A percentile compares a stretch with the other conserved stretches of the same genome.
phyloP scores from a whole-genome alignment of 2,329 filamentous ascomycete species.

The Cytospora leucostoma region DNA sequence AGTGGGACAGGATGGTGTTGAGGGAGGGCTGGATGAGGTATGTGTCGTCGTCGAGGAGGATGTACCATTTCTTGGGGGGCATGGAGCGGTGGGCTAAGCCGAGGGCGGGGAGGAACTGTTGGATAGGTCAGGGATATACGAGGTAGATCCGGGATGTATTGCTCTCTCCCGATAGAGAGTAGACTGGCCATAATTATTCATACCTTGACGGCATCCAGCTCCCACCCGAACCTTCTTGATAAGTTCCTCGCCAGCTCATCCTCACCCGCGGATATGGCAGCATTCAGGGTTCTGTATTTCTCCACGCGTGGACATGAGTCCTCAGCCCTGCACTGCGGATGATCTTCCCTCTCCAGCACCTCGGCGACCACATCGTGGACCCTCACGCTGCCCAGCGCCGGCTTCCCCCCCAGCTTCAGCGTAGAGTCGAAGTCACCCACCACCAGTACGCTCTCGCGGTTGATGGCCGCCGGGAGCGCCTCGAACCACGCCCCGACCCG shows the following conservation, averaged over 20 bases:
- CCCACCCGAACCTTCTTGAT: constrained; percentile 47
- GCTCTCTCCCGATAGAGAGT: not conserved
- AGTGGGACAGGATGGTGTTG: constrained; percentile 48
- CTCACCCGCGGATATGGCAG: constrained; percentile 43
- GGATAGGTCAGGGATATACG: not conserved
- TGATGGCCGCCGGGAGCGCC: constrained; percentile 42
- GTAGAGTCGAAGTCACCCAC: constrained; percentile 53
- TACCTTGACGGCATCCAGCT: constrained; percentile 53
- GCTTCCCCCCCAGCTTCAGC: constrained; percentile 29
- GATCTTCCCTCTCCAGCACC: constrained; percentile 34
- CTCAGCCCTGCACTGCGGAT: constrained; percentile 32
- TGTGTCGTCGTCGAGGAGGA: constrained; percentile 60
- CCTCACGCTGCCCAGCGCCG: constrained; percentile 24
- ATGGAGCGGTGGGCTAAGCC: constrained; percentile 53
- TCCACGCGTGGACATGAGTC: constrained; percentile 39
- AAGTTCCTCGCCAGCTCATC: constrained; percentile 41
- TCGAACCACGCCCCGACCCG: constrained; percentile 49
- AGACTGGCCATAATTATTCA: not conserved
- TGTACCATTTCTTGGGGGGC: constrained; percentile 59
- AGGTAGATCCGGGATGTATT: too few species aligned
- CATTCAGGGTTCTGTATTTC: constrained; percentile 44
- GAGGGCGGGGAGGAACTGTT: constrained; percentile 56
- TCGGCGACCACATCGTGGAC: constrained; percentile 46
- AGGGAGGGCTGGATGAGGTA: constrained; percentile 54
- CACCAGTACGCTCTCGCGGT: constrained; percentile 44